Base-by-base conservation (phyloP, 495 filamentous ascomycete species). In the Delitschia confertaspora region DNA sequence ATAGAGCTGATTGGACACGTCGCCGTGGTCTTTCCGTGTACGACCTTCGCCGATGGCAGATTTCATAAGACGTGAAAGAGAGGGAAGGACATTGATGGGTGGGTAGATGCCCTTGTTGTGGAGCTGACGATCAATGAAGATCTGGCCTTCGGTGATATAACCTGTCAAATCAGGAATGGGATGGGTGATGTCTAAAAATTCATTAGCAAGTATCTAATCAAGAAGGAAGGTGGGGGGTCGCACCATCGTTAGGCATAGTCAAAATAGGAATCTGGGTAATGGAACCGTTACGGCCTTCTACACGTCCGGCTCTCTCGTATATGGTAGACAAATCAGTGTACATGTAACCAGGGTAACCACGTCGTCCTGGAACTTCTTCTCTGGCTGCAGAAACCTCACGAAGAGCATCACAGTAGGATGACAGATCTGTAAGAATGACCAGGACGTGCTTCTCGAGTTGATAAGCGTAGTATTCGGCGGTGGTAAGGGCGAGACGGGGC, bases 301-400 rank as follows among this genome's bases (percentile, higher is more conserved):
- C 93, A 80, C 93, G 93, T 57, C 93, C 93, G 58, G 93, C 93
- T 70, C 93, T 87, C 66, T 99, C 93, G 70, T 99, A 99, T 57
- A 99, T 91, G 56, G 93, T 99, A 35, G 93, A 94, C 76, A 99
- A 83, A 80, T 99, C 93, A 42, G 93, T 99, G 73, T 99, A 99
- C 93, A 99, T 99, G 74, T 99, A 99, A 86, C 93, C 93, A 37
- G 93, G 93, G 71, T 93, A 99, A 72, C 93, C 93, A 76, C 93
- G 88, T 66, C 93, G 89, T 73, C 93, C 93, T 45, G 93, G 93
- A 31, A 99, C 93, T 83, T 99, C 93, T 76, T 99, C 93, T 67
- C 93, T 77, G 29, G 93, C 93, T 33, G 93, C 88, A 11, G 93
- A 99, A 30, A 95, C 88, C 65, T 95, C 93, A 68, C 93, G 93